Base-by-base conservation (phyloP, 2,329 filamentous ascomycete species). In the Neospermospora avenae region DNA sequence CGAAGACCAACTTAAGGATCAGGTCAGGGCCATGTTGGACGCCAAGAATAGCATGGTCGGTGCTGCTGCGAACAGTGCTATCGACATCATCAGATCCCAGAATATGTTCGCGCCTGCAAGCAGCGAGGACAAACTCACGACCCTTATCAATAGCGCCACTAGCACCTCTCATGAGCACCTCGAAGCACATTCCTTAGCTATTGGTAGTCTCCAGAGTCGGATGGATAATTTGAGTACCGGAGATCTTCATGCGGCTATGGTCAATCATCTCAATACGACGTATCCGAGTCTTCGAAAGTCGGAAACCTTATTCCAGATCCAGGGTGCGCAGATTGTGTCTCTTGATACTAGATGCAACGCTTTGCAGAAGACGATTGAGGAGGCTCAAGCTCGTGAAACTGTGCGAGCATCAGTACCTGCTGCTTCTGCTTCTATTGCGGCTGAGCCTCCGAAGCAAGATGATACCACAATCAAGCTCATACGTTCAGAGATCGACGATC, bases 201-300 rank as follows among this genome's bases (percentile, higher is more conserved):
- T 62, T 20, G 44, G 48, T 10, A 63, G 63, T 52, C 39, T 70
- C 2, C 61, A 68, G 16, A 35, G 22, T 8, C 61, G 68, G 10
- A 61, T 68, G 34, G 64, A 67, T 16, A 69, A 68, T 31, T 59
- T 69, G 10, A 69, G 69, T 18, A 76, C 75, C 0, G 72, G 73
- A 11, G 65, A 71, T 3, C 54, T 78, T 3, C 35, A 49, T 35
- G 22, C 37, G 13, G 44, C 51, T 20, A 61, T 61, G 4, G 34
- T 55, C 4, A 39, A 48, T 5, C 34, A 22, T 16, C 20, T 63
- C 7, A 20, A 16, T 16, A 44, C 60, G 16, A 16, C 35, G 16
- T 54, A 44, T 24, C 61, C 61, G 5, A 55, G 46, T 16, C 44
- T 61, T 10, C 31, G 34, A 22, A 49, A 52, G 8, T 51, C n/a